phyloP scores from a whole-genome alignment of 805 yeast genomes.

The Saccharomyces kudriavzevii region DNA sequence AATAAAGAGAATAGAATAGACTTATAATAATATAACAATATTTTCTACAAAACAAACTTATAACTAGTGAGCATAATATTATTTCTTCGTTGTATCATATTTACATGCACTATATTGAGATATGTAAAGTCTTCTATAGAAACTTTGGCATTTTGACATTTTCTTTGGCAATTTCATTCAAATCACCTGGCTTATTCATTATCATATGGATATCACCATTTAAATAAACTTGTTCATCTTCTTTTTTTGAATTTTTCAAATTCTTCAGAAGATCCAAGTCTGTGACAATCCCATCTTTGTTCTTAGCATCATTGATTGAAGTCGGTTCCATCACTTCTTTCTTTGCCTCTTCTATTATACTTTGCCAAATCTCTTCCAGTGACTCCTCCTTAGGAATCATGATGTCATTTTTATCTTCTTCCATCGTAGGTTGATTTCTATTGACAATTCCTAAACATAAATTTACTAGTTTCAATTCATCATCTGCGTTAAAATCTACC shows the following conservation, averaged over 20 bases:
- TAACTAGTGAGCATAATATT: not conserved
- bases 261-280: conserved; percentile 11
- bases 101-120: not conserved
- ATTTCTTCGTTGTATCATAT: not conserved
- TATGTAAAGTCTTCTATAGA: conserved; percentile 14
- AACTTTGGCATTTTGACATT: conserved; percentile 33
- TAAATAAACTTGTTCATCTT: conserved; percentile 24
- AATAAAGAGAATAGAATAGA: not conserved
- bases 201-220: conserved; percentile 31
- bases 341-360: conserved; percentile 20
- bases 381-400: conserved; percentile 19
- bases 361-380: conserved; percentile 25
- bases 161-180: conserved; percentile 31
- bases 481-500: conserved; percentile 31
- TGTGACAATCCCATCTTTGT: conserved; percentile 7
- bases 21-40: not conserved
- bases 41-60: not conserved
- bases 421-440: conserved; percentile 7
- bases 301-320: not conserved
- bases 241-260: conserved; percentile 10
- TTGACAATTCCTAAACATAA: conserved; percentile 26
- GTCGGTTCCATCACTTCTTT: conserved; percentile 3
- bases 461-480: conserved; percentile 35
- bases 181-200: conserved; percentile 35
- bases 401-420: conserved; percentile 11